These are phyloP conservation scores for Pichia manshurica DNA, from an alignment of 805 yeast species.

Conservation along the genomic window DNA sequence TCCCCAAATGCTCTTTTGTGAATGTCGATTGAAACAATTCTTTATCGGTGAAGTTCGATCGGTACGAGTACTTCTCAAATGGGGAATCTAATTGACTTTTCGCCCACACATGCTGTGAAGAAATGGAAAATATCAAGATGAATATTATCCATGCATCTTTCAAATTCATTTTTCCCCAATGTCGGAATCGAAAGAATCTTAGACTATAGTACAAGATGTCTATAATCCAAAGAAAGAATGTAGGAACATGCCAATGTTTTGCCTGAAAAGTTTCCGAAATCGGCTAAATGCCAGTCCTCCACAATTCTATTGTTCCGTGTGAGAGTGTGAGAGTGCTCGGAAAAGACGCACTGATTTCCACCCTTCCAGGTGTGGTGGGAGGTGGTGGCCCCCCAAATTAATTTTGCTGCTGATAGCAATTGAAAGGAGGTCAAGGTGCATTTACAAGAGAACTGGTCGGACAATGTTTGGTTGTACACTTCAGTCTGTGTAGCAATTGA, in stretches of 20 bases:
- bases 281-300: background rate
- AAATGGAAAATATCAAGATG: background rate
- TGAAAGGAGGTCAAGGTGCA: too few relatives aligned
- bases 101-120: background rate
- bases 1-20: slow-evolving; percentile 20
- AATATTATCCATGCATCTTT: too few relatives aligned
- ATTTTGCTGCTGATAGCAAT: too few relatives aligned
- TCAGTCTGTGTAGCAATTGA: too few relatives aligned
- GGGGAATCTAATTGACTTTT: background rate
- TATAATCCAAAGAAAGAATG: too few relatives aligned
- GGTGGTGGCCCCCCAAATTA: too few relatives aligned
- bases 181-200: background rate
- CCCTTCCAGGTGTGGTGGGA: background rate
- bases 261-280: too few relatives aligned
- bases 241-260: background rate
- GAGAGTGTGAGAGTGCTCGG: too few relatives aligned
- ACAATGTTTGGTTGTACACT: too few relatives aligned
- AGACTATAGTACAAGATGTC: too few relatives aligned
- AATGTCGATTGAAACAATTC: slow-evolving; percentile 25
- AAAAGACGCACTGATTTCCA: background rate
- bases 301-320: background rate
- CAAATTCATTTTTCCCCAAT: background rate
- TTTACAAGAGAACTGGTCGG: too few relatives aligned
- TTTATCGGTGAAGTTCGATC: slow-evolving; percentile 16
- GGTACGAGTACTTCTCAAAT: slow-evolving; percentile 14